These are phyloP conservation scores for Phialophora expanda DNA, from an alignment of 2,329 filamentous ascomycete species.

Conservation along the genomic window DNA sequence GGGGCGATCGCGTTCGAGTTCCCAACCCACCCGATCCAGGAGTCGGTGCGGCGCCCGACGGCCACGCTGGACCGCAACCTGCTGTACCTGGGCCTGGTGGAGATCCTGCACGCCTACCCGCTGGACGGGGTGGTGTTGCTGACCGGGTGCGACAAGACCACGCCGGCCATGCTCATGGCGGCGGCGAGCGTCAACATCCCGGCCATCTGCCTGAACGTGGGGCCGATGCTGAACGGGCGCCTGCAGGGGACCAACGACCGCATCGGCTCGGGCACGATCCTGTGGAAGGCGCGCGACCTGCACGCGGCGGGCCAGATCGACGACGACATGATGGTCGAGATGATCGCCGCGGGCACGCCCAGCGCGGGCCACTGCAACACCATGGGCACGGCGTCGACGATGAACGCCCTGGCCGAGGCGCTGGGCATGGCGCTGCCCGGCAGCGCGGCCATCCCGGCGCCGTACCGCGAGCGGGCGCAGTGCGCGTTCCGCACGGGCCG, in stretches of 20 bases:
- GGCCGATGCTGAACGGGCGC: constrained; percentile 60
- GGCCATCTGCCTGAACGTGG: constrained; percentile 59
- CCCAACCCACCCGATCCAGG: constrained; percentile 59
- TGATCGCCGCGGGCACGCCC: constrained; percentile 53
- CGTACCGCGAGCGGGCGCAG: constrained; percentile 56
- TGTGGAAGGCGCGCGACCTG: constrained; percentile 58
- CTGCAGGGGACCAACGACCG: constrained; percentile 45
- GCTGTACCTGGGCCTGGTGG: constrained; percentile 55
- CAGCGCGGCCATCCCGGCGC: constrained; percentile 58
- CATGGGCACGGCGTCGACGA: constrained; percentile 61
- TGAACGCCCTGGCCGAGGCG: constrained; percentile 60
- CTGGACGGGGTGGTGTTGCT: constrained; percentile 59
- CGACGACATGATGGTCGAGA: constrained; percentile 53
- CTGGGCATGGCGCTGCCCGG: constrained; percentile 60
- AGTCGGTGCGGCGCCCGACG: constrained; percentile 55
- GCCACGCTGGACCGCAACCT: constrained; percentile 58
- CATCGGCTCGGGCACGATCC: constrained; percentile 54
- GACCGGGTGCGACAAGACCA: constrained; percentile 61
- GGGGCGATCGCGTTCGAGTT: constrained; percentile 60
- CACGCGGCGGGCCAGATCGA: constrained; percentile 56
- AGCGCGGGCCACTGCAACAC: constrained; percentile 59
- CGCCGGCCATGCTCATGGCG: constrained; percentile 58
- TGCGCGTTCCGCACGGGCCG: constrained; percentile 57
- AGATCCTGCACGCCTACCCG: constrained; percentile 56
- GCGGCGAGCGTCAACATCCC: constrained; percentile 60